These are phyloP conservation scores for Raphanus raphanistrum DNA, from an alignment of 345 rosid species.

Conservation along the genomic window DNA sequence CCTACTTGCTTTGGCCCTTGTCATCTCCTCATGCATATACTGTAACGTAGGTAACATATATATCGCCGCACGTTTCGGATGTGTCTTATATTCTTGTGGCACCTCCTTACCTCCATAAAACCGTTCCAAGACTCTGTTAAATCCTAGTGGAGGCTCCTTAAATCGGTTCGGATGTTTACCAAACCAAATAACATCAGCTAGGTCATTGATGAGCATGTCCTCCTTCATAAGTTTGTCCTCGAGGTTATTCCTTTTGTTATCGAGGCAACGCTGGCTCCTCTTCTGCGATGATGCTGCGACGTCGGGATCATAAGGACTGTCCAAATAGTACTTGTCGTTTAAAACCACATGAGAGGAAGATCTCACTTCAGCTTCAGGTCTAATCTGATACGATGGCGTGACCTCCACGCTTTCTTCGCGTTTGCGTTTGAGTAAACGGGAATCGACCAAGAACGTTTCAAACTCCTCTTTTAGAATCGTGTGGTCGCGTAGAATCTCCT, in stretches of 20 bases:
- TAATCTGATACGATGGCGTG: slow-evolving; percentile 2
- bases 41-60: background rate
- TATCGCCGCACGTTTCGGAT: background rate
- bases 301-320: background rate
- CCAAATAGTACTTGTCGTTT: background rate
- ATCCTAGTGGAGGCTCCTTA: background rate
- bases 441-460: background rate
- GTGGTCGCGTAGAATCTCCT: background rate
- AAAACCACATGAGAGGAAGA: background rate
- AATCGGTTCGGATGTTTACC: background rate
- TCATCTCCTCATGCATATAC: background rate
- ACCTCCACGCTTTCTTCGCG: background rate
- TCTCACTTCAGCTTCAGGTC: background rate
- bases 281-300: background rate
- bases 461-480: background rate
- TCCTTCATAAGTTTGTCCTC: background rate
- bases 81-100: background rate
- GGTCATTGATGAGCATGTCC: background rate
- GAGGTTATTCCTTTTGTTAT: background rate
- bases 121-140: background rate
- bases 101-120: background rate
- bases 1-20: background rate
- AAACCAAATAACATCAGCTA: background rate
- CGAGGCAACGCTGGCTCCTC: background rate
- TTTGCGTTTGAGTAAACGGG: background rate